Conservation (phyloP, 805 yeast species). For the Schizosaccharomyces osmophilus region DNA sequence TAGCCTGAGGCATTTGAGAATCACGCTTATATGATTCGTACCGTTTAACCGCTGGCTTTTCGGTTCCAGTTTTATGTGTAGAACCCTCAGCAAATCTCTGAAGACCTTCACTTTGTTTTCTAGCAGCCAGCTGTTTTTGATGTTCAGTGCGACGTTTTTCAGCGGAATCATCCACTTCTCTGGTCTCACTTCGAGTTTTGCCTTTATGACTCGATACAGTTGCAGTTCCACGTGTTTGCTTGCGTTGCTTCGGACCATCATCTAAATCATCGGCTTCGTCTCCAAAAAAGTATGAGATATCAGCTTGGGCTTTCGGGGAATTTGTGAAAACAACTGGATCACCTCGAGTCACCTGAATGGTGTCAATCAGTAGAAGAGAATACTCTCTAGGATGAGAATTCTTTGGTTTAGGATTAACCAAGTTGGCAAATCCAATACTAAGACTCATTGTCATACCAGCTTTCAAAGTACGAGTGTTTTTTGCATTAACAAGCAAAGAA, state of each 20-base stretch:
- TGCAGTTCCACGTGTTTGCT: conserved; percentile 31
- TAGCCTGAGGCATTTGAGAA: conserved; percentile 65
- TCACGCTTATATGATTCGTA: conserved; percentile 89
- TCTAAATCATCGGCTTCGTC: conserved; percentile 21
- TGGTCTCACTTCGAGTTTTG: conserved; percentile 2
- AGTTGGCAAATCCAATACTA: conserved; percentile 50
- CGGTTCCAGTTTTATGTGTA: conserved; percentile 24
- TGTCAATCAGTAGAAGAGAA: conserved; percentile 55
- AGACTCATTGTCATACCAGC: conserved; percentile 56
- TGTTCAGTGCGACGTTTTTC: conserved; percentile 61
- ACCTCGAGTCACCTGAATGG: conserved; percentile 40
- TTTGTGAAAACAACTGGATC: conserved; percentile 39
- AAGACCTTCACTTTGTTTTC: conserved; percentile 66
- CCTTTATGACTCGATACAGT: conserved; percentile 35
- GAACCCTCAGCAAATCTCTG: conserved; percentile 63
- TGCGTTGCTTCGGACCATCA: conserved; percentile 7
- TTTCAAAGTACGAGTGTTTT: conserved; percentile 39
- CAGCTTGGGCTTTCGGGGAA: conserved; percentile 45
- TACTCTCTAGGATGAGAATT: conserved; percentile 33
- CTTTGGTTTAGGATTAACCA: conserved; percentile 23
- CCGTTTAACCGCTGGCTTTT: conserved; percentile 55
- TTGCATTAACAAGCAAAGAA: conserved; percentile 42
- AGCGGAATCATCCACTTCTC: conserved; percentile 34
- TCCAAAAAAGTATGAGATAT: conserved; percentile 64
- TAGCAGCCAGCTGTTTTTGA: conserved; percentile 62